These are phyloP conservation scores for Fusarium sterilihyphosum DNA, from an alignment of 2,329 filamentous ascomycete genomes.

Conservation along the genomic window DNA sequence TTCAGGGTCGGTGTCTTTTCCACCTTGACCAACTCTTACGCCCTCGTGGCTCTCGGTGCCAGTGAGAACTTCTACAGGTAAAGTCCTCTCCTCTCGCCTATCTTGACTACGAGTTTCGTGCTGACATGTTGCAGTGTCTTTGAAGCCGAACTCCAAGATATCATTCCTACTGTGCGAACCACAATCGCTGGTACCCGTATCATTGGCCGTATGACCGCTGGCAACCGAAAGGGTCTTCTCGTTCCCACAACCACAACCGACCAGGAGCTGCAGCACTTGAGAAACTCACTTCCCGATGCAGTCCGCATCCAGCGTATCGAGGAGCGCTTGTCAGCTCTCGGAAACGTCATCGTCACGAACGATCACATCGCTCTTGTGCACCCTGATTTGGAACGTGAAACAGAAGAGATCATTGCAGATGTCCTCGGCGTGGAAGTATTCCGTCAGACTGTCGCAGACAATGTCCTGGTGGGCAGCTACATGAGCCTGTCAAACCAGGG, in stretches of 20 bases:
- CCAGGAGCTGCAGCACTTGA: conserved; percentile 96
- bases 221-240: conserved; percentile 95
- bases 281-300: conserved; percentile 90
- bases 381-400: conserved; percentile 96
- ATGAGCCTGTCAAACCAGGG: conserved; percentile 97
- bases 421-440: conserved; percentile 90
- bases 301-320: conserved; percentile 98
- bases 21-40: conserved; percentile 97
- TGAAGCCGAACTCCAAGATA: conserved; percentile 96
- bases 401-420: conserved; percentile 98
- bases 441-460: conserved; percentile 94
- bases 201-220: conserved; percentile 92
- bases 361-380: conserved; percentile 97
- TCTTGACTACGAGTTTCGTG: neutral
- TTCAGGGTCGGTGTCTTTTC: conserved; percentile 93
- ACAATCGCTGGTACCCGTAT: conserved; percentile 97
- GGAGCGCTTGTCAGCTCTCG: conserved; percentile 92
- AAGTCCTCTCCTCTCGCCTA: neutral
- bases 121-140: conserved; percentile 73
- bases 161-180: conserved; percentile 95
- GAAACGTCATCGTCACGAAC: conserved; percentile 96
- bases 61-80: conserved; percentile 99
- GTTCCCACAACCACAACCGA: conserved; percentile 96
- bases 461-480: conserved; percentile 95
- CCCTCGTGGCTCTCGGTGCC: conserved; percentile 90